Evolutionary conservation across 306 rosid genomes (phyloP), one percentile per base, ranked within the genome.

Genomic region (Cicer yamashitae): DNA sequence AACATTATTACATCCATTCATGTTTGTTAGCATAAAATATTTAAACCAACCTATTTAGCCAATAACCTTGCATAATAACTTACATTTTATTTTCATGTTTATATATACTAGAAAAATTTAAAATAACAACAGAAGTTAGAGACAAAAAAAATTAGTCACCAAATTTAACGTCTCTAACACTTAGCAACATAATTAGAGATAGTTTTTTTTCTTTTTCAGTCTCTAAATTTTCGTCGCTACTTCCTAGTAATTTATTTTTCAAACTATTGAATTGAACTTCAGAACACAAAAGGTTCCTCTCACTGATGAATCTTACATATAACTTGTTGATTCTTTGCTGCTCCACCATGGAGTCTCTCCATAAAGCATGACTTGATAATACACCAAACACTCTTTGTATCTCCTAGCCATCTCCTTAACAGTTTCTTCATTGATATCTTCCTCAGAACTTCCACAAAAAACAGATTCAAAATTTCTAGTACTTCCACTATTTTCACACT

Each of bases 301-400:
- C 7, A 64, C 22, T n/a, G 56, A 71, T 66, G 39, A 75, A 45
- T 74, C 96, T 89, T 86, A 87, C 93, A 75, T 22, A 65, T 77
- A 79, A 48, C 56, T 34, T 44, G 73, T 46, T 14, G 84, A 75
- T 50, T 79, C 82, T 14, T 60, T 82, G 63, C 75, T 67, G 80
- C 82, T 78, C 87, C 86, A 76, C 86, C 83, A 79, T 8, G 80
- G 85, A 66, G 81, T 56, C 60, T 86, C 92, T 69, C 92, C 94
- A 70, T 89, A 87, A 48, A 85, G 86, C 88, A 91, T 91, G 76
- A 91, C 92, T 84, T 86, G 85, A 59, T 87, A 87, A 86, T 91
- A 91, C 81, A 84, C 88, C 61, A 91, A 44, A 83, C 85, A 84
- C 22, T 91, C 91, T 78, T 89, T 91, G 68, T 83, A 89, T 39